Evolutionary conservation across 495 filamentous ascomycete genomes (phyloP), one percentile per base, ranked within the genome.

Genomic region (Baudoinia panamericana): DNA sequence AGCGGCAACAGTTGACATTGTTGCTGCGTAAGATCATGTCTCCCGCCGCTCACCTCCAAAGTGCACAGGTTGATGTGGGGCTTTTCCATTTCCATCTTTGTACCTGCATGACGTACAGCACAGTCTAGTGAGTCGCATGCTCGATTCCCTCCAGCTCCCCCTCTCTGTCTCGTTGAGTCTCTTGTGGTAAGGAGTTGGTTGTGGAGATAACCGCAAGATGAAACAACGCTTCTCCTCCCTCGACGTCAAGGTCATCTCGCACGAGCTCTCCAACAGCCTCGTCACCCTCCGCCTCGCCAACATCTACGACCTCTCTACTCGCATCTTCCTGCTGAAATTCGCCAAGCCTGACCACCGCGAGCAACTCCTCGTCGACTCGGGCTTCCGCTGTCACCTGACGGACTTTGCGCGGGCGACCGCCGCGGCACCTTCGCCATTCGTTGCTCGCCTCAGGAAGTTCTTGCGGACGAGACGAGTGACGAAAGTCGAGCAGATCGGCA

Each of bases 211-310:
- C 30, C 22, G 16, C 28, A 49, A 15, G 17, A 97, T 97, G 90
- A 97, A 97, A 71, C 90, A 95, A 57, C 72, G 90, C 61, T 95
- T 93, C 65, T 95, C 88, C 11, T 93, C 86, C 2, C 63, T 93
- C 34, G 87, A 93, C 58, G 82, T 93, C 47, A 80, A 83, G 70
- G 82, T 93, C 58, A 87, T 96, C 51, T 77, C 84, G 19, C 82
- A 93, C 57, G 90, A 97, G 69, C 80, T 97, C 40, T 80, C 80
- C 16, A 63, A 70, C 39, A 69, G 67, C 26, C 69, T 96, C 30
- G 73, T 78, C 44, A 73, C 72, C 35, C 68, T 95, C 39, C 83
- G 90, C 31, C 71, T 96, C 20, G 70, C 80, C 39, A 97, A 97
- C 63, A 76, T 94, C 61, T 94, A 96, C 66, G 90, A 96, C 63